Percentiles rank a stretch among this genome's conserved stretches.
Conservation (phyloP, 371 early-diverging fungal genomes). For the Blastocladiella emersonii region DNA sequence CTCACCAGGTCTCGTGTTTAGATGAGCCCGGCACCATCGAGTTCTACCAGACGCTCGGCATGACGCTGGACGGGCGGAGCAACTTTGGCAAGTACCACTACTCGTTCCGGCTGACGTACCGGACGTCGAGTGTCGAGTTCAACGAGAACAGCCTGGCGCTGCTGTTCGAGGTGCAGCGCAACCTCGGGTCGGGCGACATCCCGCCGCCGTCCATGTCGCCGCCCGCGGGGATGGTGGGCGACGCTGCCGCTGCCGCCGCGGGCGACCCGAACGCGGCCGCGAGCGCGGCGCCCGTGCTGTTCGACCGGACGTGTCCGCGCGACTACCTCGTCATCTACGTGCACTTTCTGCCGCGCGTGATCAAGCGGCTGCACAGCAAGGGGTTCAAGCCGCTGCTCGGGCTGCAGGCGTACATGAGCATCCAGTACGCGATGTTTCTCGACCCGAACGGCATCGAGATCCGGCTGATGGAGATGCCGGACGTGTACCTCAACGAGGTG, state of each 20-base stretch:
- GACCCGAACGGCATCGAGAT: conserved; percentile 37
- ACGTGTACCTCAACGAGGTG: conserved; percentile 23
- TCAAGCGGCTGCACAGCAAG: conserved; percentile 29
- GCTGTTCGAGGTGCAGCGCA: not conserved
- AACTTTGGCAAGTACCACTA: not conserved
- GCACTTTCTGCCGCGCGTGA: conserved; percentile 27
- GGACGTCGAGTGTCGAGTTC: conserved; percentile 6
- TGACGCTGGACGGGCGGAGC: conserved; percentile 25
- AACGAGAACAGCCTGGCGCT: conserved; percentile 7
- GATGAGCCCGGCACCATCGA: conserved; percentile 20
- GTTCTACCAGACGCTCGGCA: conserved; percentile 30
- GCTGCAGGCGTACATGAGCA: conserved; percentile 12
- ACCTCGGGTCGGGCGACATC: no score
- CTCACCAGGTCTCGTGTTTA: not conserved
- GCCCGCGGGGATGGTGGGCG: not conserved
- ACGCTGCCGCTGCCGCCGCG: not conserved
- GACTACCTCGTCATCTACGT: conserved; percentile 35
- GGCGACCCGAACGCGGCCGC: not conserved
- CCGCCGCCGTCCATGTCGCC: no score
- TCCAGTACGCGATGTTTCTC: conserved; percentile 20
- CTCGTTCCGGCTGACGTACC: conserved; percentile 2
- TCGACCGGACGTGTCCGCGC: not conserved
- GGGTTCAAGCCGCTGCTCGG: conserved; percentile 20
- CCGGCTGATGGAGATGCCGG: conserved; percentile 29
- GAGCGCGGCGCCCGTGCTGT: not conserved